Evolutionary conservation across 2,329 filamentous ascomycete species (phyloP).

Genomic region (Pyrenophora seminiperda): DNA sequence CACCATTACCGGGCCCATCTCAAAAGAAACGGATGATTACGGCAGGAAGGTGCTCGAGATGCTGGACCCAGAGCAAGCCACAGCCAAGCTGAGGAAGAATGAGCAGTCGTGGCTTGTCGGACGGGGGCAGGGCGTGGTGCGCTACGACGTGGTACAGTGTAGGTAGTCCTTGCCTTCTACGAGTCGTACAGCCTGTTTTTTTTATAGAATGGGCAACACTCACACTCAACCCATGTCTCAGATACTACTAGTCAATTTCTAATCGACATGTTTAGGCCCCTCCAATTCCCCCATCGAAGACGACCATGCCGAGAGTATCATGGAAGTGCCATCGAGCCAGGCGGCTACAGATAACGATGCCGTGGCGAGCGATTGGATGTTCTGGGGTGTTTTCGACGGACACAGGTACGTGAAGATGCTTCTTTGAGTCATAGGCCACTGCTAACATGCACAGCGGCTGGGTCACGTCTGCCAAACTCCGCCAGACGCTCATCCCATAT

Average conservation of each 20-base stretch:
- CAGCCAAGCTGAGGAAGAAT: conserved; percentile 82
- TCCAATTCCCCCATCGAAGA: conserved; percentile 95
- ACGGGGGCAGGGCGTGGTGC: conserved; percentile 85
- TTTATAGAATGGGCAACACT: too few species aligned
- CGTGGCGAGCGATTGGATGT: conserved; percentile 90
- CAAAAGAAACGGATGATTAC: conserved; percentile 84
- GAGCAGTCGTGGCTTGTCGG: conserved; percentile 93
- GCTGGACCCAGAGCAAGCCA: conserved; percentile 93
- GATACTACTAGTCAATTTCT: not conserved
- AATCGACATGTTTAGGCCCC: not conserved
- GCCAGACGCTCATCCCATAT: conserved; percentile 88
- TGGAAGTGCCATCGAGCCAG: conserved; percentile 75
- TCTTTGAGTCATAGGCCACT: not conserved
- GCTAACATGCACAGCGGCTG: conserved; percentile 68
- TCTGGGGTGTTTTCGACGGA: conserved; percentile 98
- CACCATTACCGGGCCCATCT: conserved; percentile 82
- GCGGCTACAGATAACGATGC: conserved; percentile 61
- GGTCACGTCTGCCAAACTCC: conserved; percentile 95
- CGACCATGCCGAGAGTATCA: conserved; percentile 97
- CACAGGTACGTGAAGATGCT: conserved; percentile 69
- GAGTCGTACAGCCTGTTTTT: too few species aligned
- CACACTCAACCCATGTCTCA: not conserved
- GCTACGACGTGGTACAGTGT: conserved; percentile 87
- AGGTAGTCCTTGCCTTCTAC: not conserved
- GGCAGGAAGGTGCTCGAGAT: conserved; percentile 90